Percentiles rank a stretch among this genome's conserved stretches.
These are phyloP conservation scores for Amaranthus tricolor DNA, from an alignment of 179 eudicot species.

Conservation along the genomic window DNA sequence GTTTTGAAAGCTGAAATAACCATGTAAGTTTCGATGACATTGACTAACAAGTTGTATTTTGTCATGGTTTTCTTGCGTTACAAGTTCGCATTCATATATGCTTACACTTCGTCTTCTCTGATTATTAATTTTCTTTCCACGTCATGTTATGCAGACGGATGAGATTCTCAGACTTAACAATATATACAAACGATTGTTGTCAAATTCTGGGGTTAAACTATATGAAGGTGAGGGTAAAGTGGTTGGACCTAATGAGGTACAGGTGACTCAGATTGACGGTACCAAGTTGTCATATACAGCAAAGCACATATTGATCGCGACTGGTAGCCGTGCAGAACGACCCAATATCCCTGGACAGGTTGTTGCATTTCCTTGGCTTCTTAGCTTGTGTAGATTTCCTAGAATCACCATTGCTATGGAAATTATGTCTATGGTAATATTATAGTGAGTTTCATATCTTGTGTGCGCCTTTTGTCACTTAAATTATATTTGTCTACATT, in stretches of 20 bases:
- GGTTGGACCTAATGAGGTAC: slow-evolving; percentile 92
- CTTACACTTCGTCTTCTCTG: background rate
- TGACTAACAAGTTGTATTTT: background rate
- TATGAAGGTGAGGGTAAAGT: slow-evolving; percentile 96
- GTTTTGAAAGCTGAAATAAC: too few species aligned
- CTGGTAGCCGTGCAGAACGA: slow-evolving; percentile 89
- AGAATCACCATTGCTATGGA: too few species aligned
- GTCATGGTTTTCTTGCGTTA: background rate
- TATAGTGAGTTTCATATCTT: too few species aligned
- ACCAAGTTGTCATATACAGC: slow-evolving; percentile 86
- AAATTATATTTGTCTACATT: too few species aligned
- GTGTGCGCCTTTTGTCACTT: too few species aligned
- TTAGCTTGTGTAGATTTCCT: too few species aligned
- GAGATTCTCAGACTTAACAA: slow-evolving; percentile 82
- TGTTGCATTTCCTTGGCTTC: slow-evolving; percentile 2
- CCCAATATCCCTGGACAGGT: slow-evolving; percentile 86
- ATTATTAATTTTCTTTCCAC: background rate
- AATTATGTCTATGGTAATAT: too few species aligned
- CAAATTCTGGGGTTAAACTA: slow-evolving; percentile 89
- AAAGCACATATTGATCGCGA: slow-evolving; percentile 88
- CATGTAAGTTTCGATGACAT: background rate
- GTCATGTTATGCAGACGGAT: slow-evolving; percentile 55
- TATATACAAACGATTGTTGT: slow-evolving; percentile 77
- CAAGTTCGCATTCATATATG: slow-evolving; percentile 1
- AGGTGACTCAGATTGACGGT: slow-evolving; percentile 87